These are phyloP conservation scores for Termitomyces titanicus DNA, from an alignment of 768 basidiomycete genomes.

Conservation along the genomic window DNA sequence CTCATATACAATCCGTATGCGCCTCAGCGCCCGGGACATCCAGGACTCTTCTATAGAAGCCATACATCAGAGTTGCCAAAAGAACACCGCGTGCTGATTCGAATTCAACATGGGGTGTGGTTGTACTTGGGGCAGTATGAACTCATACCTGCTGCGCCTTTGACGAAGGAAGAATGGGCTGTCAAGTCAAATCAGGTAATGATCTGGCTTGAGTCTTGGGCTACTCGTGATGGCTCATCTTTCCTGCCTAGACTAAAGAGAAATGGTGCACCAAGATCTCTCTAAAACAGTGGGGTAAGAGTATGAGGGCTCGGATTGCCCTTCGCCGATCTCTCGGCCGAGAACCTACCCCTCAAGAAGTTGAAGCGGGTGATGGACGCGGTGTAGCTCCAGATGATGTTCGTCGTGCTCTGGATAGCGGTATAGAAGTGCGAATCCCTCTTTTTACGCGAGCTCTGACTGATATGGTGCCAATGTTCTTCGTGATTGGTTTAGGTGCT, in stretches of 20 bases:
- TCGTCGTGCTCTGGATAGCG: neutral
- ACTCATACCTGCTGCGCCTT: constrained; percentile 33
- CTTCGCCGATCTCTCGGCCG: neutral
- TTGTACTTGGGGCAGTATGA: constrained; percentile 33
- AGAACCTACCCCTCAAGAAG: neutral
- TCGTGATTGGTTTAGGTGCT: neutral
- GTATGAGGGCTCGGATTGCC: neutral
- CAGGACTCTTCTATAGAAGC: constrained; percentile 24
- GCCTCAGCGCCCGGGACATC: constrained; percentile 26
- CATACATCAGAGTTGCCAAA: neutral
- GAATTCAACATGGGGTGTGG: constrained; percentile 27
- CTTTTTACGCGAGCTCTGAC: neutral
- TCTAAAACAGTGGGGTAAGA: neutral
- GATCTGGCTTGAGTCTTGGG: neutral
- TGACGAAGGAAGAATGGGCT: constrained; percentile 23
- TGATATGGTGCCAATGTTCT: neutral
- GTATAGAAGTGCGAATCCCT: neutral
- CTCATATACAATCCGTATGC: constrained; percentile 21
- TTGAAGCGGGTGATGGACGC: neutral
- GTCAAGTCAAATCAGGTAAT: neutral
- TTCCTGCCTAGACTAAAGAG: neutral
- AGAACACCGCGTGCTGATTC: neutral
- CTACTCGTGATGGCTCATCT: neutral
- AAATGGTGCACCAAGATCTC: neutral
- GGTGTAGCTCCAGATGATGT: neutral